Base-by-base conservation (phyloP, 2,329 filamentous ascomycete genomes). In the Diaporthe velutina region DNA sequence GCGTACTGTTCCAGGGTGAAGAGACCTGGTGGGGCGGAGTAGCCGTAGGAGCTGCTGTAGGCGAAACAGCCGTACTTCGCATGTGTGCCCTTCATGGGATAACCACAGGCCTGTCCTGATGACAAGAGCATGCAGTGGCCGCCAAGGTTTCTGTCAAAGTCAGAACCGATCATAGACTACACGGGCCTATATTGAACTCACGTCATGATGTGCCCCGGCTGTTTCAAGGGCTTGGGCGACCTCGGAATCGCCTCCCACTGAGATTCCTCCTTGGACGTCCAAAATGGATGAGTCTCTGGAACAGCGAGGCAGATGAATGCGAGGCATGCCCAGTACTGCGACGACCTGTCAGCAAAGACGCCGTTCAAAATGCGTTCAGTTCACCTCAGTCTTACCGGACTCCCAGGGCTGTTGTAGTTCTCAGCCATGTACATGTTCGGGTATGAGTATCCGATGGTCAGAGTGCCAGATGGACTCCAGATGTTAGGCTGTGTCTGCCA, bases 31-130 rank as follows among this genome's bases (percentile, higher is more conserved):
- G 94, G 93, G 0, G 95, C 94, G 0, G 92, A 94, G 84, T 95
- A 96, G 28, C 88, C 93, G 81, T 94, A 96, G 0, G 92, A 90
- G 70, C 92, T 92, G 79, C 91, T 93, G 83, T 96, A 96, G 8
- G 93, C 93, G 80, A 96, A 95, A 75, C 91, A 90, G 61, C 94
- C 94, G 82, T 96, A 96, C 80, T 96, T 96, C 76, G 94, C 93
- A 81, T 96, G 93, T 0, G 93, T 94, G 71, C 93, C 93, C 83
- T 94, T 94, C 86, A 96, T 92, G 0, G 94, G 92, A 80, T 96
- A 96, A 82, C 93, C 92, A 83, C 94, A 96, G n/a, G 92, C 92
- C 81, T 96, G 94, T 1, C 94, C 94, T 0, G 92, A 94, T 5
- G 91, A 93, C 10, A 96, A 88, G 33, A 96, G 87, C 87, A 95